Evolutionary conservation across 169 alveolate genomes (phyloP), one percentile per base, ranked within the genome.

Genomic region (Plasmodium adleri): DNA sequence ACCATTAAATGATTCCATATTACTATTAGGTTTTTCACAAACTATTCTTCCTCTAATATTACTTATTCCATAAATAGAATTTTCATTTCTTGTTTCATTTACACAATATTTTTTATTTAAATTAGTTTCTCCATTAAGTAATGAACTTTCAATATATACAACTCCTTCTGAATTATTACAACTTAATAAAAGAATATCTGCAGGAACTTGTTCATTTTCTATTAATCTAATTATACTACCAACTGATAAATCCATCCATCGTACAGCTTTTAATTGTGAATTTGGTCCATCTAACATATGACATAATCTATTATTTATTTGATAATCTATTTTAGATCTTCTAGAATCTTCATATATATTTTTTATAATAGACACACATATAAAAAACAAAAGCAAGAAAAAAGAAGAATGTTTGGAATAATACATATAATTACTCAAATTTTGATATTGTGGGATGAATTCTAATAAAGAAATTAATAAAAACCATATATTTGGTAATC

Each of bases 121-220:
- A 63, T 94, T 92, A 10, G 92, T 76, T 45, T 86, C 91, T 20
- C 96, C 96, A 63, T 92, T 95, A 28, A 94, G 49, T 62, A 85
- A 74, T 1, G 95, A 78, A 8, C 95, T 91, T 66, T 92, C 96
- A 12, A 93, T 80, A 74, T 93, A 90, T 13, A 94, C 94, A 28
- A 87, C 83, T 26, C 96, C 96, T 43, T 94, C 95, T 24, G 85
- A 83, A 73, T 93, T 91, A 78, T 95, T 94, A 56, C 93, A 90
- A 58, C 93, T 80, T 72, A 94, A 60, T 9, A 93, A 58, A 45
- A 94, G 73, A 68, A 90, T 90, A 72, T 94, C 96, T 13, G 96
- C 95, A 10, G 96, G 96, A 2, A 93, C 95, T 83, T 88, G 90
- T 22, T 94, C 96, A 72, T 93, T 95, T 67, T 91, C 92, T 59